Base-by-base conservation (phyloP, 192 early-diverging fungal species). In the Coemansia sp. region DNA sequence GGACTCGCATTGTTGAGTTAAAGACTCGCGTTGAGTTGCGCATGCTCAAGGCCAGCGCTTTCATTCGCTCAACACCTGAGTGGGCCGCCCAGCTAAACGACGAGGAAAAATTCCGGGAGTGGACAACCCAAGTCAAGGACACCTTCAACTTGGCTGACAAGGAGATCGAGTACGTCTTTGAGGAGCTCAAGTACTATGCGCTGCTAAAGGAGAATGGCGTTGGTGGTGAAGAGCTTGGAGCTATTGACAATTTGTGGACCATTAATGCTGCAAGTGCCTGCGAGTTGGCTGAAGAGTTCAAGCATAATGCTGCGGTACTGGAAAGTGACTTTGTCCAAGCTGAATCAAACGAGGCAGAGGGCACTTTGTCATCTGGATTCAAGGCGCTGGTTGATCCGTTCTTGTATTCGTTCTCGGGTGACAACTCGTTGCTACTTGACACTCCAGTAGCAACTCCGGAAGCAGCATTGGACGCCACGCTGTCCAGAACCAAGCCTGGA, bases 111-210 rank as follows among this genome's bases (percentile, higher is more conserved):
- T 17, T 15, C 31, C 29, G 5, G 15, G 29, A 58, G 29, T 58
- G 55, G 55, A 31, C 55, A 17, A 31, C 31, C 15, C 29, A 32
- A 15, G 31, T 31, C 55, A 58, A 58, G 29, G 27, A 32, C 17
- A 58, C 15, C 55, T 32, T 34, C 23, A 29, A 23, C 10, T 63
- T 82, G 17, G 48, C 44, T 14, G 77, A 80, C 0, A n/a, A 29
- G 6, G 72, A 76, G 7, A 36, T 70, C 5, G 60, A 55, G 0
- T 72, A 71, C 8, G 55, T 76, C 5, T 61, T 84, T 29, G 46
- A 67, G 7, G 77, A 85, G 62, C 60, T 84, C 21, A 23, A 63
- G 25, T 76, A 68, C 63, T 62, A 62, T 32, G 65, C 79, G 0
- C 9, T 62, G 37, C 70, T 76, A 41, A 59, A 72, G 11, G 23